Conservation (phyloP, 306 rosid species). For the Dalbergia oliveri region DNA sequence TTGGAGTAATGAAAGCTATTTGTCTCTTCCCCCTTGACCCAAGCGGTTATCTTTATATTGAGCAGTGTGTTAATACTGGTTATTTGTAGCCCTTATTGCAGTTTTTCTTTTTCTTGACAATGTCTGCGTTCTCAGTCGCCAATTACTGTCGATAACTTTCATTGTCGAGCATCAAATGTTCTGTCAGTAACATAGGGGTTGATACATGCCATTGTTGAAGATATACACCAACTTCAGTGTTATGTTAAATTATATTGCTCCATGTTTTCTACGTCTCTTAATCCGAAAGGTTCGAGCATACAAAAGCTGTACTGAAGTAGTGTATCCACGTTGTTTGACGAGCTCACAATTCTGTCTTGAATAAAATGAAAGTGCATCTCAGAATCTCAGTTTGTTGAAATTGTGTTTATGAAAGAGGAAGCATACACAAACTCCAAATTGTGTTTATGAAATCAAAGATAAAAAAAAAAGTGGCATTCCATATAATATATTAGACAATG, state of each 20-base stretch:
- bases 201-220: not conserved
- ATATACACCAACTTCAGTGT: not conserved
- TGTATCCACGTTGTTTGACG: not conserved
- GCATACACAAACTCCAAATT: not conserved
- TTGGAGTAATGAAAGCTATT: slow-evolving; percentile 12
- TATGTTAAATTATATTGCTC: not conserved
- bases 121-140: not conserved
- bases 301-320: not conserved
- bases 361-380: not conserved
- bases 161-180: not conserved
- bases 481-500: not conserved
- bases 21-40: not conserved
- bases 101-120: not conserved
- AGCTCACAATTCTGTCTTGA: not conserved
- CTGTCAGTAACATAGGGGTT: no score
- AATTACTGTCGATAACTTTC: not conserved
- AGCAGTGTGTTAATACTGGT: slow-evolving; percentile 3
- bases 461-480: not conserved
- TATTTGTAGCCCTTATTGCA: not conserved
- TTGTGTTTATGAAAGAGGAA: no score
- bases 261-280: not conserved
- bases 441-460: not conserved
- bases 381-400: not conserved
- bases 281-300: not conserved
- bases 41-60: slow-evolving; percentile 6